These are phyloP conservation scores for Sphagnum tenellum DNA, from an alignment of 225 moss, liverwort and hornwort genomes.

Conservation along the genomic window DNA sequence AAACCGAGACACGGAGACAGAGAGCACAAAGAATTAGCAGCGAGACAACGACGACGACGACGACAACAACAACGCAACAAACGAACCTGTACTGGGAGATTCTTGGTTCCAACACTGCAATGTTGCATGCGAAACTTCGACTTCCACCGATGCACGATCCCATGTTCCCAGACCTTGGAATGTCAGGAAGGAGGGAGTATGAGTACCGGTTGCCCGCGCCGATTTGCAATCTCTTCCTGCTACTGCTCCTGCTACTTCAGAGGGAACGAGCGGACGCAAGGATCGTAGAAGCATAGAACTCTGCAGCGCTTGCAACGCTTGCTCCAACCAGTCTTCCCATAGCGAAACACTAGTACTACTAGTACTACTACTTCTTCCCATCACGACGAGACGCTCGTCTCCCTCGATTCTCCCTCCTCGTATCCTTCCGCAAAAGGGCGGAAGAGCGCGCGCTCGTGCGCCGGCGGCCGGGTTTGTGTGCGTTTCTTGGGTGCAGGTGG, in stretches of 20 bases:
- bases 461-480: too few relatives aligned
- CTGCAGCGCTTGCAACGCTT: constrained; percentile 26
- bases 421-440: too few relatives aligned
- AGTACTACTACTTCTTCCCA: too few relatives aligned
- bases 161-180: constrained; percentile 39
- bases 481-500: too few relatives aligned
- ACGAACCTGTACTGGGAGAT: constrained; percentile 35
- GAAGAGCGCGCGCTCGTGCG: too few relatives aligned
- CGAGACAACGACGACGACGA: too few relatives aligned
- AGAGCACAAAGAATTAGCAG: background rate
- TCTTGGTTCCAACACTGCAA: constrained; percentile 36
- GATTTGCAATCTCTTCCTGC: background rate
- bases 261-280: constrained; percentile 33
- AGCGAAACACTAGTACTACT: background rate
- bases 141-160: constrained; percentile 54
- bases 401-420: too few relatives aligned
- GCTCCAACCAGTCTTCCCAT: constrained; percentile 45
- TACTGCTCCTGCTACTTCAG: constrained; percentile 1
- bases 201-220: too few relatives aligned
- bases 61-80: too few relatives aligned
- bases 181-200: constrained; percentile 5
- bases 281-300: constrained; percentile 40
- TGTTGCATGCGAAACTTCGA: constrained; percentile 40
- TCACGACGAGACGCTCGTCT: too few relatives aligned
- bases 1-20: background rate